Base-by-base conservation (phyloP, 768 basidiomycete genomes). In the Mrakia blollopis region DNA sequence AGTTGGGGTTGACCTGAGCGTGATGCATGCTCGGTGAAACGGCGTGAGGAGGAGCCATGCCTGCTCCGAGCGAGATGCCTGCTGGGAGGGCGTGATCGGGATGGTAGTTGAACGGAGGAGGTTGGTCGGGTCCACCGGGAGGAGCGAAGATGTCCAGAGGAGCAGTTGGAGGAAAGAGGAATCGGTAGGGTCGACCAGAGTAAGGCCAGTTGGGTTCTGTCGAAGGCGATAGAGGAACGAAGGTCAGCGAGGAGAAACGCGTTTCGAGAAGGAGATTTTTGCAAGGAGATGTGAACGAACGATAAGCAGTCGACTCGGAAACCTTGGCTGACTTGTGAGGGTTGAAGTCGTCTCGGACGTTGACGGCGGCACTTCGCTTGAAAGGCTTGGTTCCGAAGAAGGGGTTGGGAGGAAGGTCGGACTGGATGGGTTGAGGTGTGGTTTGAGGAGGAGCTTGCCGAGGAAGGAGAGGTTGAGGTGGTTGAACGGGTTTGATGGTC, bases 311-410 rank as follows among this genome's bases (percentile, higher is more conserved):
- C 10, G 94, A 88, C 73, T 92, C 92, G 11, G 86, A 88, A 37
- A 94, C 89, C 83, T 92, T 92, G 81, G 88, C 88, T 81, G 91
- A 89, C 85, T 92, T 93, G 88, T 96, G 97, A 23, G 96, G 94
- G 83, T 95, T 97, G 83, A 99, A 99, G 82, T 98, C 96, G 80
- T 97, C 93, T 85, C 96, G 93, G 83, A 96, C 88, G 82, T 93
- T 91, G 50, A 95, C 91, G 32, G 88, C 30, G 4, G 87, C 81
- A 73, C 87, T 87, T 85, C 91, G 92, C 87, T 93, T 88, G 32
- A 83, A 81, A 28, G 86, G 83, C 50, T 91, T 90, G 41, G 88
- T 86, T 41, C 94, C 92, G 81, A 97, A 98, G 90, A 98, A 98
- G 25, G 93, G 91, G 81, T 97, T 83, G 35, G 78, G 60, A 21